Conservation (phyloP, 2,329 filamentous ascomycete genomes). For the Pezicula radicicola region DNA sequence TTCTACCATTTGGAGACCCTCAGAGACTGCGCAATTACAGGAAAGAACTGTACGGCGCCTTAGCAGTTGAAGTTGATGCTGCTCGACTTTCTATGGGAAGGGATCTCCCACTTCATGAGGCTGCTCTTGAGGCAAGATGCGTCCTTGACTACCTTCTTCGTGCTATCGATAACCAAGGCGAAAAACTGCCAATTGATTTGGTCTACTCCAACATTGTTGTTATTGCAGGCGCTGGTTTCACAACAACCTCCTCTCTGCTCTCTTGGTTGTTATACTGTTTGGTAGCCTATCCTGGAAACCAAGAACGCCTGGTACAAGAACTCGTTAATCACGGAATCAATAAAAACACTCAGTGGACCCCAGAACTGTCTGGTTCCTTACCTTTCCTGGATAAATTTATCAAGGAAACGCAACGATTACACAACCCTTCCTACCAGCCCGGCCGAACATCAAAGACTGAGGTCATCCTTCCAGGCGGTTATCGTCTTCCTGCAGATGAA, state of each 20-base stretch:
- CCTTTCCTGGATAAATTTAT: slow-evolving; percentile 38
- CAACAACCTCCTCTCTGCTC: slow-evolving; percentile 41
- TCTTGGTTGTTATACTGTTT: slow-evolving; percentile 44
- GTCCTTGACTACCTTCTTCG: slow-evolving; percentile 32
- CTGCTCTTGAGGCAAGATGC: slow-evolving; percentile 31
- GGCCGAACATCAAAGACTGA: slow-evolving; percentile 41
- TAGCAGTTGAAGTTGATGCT: slow-evolving; percentile 33
- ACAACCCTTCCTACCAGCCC: slow-evolving; percentile 45
- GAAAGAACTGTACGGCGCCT: slow-evolving; percentile 25
- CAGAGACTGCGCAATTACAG: slow-evolving; percentile 16
- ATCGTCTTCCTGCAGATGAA: slow-evolving; percentile 35
- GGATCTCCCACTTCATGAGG: slow-evolving; percentile 33
- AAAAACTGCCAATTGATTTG: slow-evolving; percentile 37
- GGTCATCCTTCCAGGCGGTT: slow-evolving; percentile 42
- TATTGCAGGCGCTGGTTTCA: slow-evolving; percentile 42
- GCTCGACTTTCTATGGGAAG: slow-evolving; percentile 31
- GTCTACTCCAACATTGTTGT: slow-evolving; percentile 31
- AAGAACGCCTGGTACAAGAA: slow-evolving; percentile 43
- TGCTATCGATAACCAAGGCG: slow-evolving; percentile 38
- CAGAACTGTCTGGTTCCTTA: slow-evolving; percentile 32
- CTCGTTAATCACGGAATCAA: slow-evolving; percentile 34
- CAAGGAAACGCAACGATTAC: slow-evolving; percentile 41
- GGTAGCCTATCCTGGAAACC: slow-evolving; percentile 38
- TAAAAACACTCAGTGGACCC: slow-evolving; percentile 28
- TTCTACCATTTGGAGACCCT: slow-evolving; percentile 43